phyloP scores from a whole-genome alignment of 176 grass and related monocot species.

The Ensete glaucum region DNA sequence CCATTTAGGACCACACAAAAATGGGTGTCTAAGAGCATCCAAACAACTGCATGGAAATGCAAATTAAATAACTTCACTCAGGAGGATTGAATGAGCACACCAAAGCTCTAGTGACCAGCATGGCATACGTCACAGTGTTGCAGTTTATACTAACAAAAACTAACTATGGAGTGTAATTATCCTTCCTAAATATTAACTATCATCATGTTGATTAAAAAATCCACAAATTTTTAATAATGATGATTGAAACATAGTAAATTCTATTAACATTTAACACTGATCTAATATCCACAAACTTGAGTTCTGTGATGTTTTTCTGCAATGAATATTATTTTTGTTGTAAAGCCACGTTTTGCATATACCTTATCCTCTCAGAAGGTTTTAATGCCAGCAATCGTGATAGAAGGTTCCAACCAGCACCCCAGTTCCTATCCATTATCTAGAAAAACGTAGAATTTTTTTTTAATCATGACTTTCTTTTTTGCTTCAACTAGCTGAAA shows the following conservation, averaged over 20 bases:
- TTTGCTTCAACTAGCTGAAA: conserved; percentile 15
- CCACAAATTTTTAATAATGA: not conserved
- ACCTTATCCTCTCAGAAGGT: conserved; percentile 86
- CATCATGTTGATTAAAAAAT: not conserved
- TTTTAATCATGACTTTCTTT: conserved; percentile 6
- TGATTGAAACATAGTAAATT: not conserved
- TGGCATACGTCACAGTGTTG: conserved; percentile 5
- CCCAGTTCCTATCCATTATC: conserved; percentile 88
- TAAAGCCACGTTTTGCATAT: not conserved
- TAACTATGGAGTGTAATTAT: not conserved
- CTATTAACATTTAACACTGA: too few relatives aligned
- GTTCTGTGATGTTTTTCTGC: not conserved
- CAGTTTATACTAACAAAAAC: not conserved
- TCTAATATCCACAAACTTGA: not conserved
- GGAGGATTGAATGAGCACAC: conserved; percentile 11
- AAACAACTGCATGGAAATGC: conserved; percentile 47
- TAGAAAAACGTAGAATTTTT: conserved; percentile 27
- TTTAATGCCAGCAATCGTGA: conserved; percentile 73
- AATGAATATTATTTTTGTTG: not conserved
- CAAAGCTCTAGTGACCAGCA: conserved; percentile 10
- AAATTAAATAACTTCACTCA: not conserved
- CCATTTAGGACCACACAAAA: conserved; percentile 95
- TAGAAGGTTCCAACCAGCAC: conserved; percentile 93
- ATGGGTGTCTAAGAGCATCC: conserved; percentile 82
- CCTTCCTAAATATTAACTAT: not conserved